Evolutionary conservation across 2,329 filamentous ascomycete genomes (phyloP).

Genomic region (Trichoderma aggressivum): DNA sequence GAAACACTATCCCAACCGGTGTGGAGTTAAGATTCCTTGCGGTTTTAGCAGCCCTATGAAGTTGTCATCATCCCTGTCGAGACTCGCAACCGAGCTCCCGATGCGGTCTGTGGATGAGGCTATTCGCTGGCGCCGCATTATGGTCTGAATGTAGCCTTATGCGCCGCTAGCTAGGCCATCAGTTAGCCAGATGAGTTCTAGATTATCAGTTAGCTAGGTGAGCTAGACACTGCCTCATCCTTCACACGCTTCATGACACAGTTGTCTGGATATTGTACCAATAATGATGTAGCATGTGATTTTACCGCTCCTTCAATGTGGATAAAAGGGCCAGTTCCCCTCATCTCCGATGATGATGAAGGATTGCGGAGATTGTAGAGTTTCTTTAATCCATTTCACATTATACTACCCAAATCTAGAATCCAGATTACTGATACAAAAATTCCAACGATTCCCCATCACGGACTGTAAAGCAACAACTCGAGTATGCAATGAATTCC

Average conservation of each 20-base stretch:
- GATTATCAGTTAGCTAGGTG: not conserved
- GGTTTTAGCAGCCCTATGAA: not conserved
- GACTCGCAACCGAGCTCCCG: not conserved
- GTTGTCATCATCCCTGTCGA: not conserved
- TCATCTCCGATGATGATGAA: not conserved
- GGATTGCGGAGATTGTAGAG: not conserved
- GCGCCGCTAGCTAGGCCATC: not conserved
- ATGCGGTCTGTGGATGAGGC: not conserved
- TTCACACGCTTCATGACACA: not conserved
- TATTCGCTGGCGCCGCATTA: not conserved
- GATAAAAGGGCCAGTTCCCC: not conserved
- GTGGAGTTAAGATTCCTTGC: not conserved
- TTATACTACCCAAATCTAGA: not conserved
- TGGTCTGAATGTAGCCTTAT: not conserved
- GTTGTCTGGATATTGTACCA: not conserved
- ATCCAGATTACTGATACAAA: not conserved
- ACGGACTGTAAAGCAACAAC: not conserved
- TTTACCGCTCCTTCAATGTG: not conserved
- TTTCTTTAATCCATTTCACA: not conserved
- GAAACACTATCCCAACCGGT: not conserved
- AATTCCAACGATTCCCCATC: not conserved
- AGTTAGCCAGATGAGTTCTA: not conserved
- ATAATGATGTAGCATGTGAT: not conserved
- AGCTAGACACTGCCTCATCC: not conserved
- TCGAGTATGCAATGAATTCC: not conserved